phyloP scores from a whole-genome alignment of 177 flowering plant species.

The Vitis hybrid region DNA sequence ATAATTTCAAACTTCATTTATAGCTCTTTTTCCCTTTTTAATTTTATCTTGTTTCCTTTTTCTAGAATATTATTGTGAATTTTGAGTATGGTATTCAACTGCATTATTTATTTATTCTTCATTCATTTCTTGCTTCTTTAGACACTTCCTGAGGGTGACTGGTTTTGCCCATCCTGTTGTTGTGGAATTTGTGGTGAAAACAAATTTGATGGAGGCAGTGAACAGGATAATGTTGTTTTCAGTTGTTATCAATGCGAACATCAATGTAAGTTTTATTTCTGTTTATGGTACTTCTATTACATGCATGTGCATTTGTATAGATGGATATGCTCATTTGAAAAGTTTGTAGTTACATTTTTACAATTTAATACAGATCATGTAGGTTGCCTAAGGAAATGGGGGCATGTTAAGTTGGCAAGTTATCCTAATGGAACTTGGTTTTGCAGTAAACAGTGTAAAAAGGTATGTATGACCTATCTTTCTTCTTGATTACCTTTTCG shows the following conservation, averaged over 20 bases:
- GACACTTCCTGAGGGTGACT: slow-evolving; percentile 80
- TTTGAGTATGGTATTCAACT: no score
- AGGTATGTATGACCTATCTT: slow-evolving; percentile 40
- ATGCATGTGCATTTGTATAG: not conserved
- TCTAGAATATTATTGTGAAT: no score
- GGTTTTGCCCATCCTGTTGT: slow-evolving; percentile 89
- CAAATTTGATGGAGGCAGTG: slow-evolving; percentile 25
- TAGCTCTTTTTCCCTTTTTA: not conserved
- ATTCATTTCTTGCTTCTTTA: slow-evolving; percentile 18
- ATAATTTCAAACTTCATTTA: not conserved
- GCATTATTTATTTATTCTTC: not conserved
- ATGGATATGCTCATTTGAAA: not conserved
- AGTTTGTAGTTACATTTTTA: slow-evolving; percentile 1
- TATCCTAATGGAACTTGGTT: slow-evolving; percentile 52
- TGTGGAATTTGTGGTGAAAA: slow-evolving; percentile 63
- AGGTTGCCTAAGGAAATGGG: slow-evolving; percentile 49
- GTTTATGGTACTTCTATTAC: not conserved
- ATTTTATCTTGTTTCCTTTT: not conserved
- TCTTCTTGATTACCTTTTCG: not conserved
- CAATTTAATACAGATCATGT: slow-evolving; percentile 55
- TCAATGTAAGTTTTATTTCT: slow-evolving; percentile 50
- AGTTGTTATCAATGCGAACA: slow-evolving; percentile 73
- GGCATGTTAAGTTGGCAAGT: slow-evolving; percentile 16
- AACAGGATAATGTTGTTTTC: slow-evolving; percentile 25
- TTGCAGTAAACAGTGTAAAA: slow-evolving; percentile 63